Conservation (phyloP, 2,329 filamentous ascomycete genomes). For the Berkeleyomyces basicola region DNA sequence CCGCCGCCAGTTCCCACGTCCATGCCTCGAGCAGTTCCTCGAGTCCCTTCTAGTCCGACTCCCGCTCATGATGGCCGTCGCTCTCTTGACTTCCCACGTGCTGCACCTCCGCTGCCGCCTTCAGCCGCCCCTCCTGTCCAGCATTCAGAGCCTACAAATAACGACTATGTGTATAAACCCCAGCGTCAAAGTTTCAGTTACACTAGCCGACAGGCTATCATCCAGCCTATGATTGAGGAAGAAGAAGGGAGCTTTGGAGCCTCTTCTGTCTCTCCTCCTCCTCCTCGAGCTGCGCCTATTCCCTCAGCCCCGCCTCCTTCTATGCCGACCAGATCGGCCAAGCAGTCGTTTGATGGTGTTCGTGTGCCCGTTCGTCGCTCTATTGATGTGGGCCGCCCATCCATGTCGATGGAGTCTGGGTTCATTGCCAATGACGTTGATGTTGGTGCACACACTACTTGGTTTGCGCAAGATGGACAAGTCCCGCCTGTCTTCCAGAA, state of each 20-base stretch:
- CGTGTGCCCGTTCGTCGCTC: slow-evolving; percentile 39
- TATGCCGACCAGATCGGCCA: slow-evolving; percentile 20
- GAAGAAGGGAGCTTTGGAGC: slow-evolving; percentile 28
- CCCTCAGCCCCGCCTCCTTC: slow-evolving; percentile 14
- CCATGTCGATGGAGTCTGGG: slow-evolving; percentile 52
- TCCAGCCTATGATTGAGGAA: slow-evolving; percentile 29
- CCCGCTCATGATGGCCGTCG: slow-evolving; percentile 30
- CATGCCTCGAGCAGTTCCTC: slow-evolving; percentile 32
- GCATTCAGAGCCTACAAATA: slow-evolving; percentile 20
- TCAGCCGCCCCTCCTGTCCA: not conserved
- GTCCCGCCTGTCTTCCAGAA: slow-evolving; percentile 69
- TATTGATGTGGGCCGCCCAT: slow-evolving; percentile 58
- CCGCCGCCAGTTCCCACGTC: slow-evolving; percentile 28
- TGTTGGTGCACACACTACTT: slow-evolving; percentile 53
- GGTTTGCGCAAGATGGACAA: slow-evolving; percentile 73
- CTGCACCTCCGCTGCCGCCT: slow-evolving; percentile 22
- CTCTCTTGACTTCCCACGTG: slow-evolving; percentile 44
- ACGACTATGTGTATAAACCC: slow-evolving; percentile 43
- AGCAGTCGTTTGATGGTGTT: slow-evolving; percentile 49
- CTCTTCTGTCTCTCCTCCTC: not conserved
- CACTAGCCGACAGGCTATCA: slow-evolving; percentile 15
- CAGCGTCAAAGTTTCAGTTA: slow-evolving; percentile 13
- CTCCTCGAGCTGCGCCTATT: slow-evolving; percentile 18
- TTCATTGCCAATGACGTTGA: slow-evolving; percentile 83
- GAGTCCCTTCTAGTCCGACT: slow-evolving; percentile 43